Base-by-base conservation (phyloP, 371 early-diverging fungal genomes). In the Blakeslea trispora region DNA sequence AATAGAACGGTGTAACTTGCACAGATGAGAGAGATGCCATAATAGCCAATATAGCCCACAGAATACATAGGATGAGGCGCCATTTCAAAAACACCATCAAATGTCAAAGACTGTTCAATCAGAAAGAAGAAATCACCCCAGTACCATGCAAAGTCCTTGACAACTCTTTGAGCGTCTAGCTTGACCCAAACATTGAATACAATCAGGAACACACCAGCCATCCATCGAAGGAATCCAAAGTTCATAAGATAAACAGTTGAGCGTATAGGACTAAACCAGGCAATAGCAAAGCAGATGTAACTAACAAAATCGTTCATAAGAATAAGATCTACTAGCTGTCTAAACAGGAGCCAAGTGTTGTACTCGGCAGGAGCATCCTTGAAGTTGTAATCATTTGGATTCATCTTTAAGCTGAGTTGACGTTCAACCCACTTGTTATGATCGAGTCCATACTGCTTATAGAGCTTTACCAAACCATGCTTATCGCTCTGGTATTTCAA, bases 11-110 rank as follows among this genome's bases (percentile, higher is more conserved):
- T 86, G 68, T 92, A 91, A 52, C 85, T 85, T 15, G 84, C 86
- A 28, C 79, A 82, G 50, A 91, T 87, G 45, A 96, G 64, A n/a
- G 93, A 88, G 11, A 89, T 79, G 23, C 94, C 96, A 68, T 96
- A 96, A 68, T 91, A 94, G 11, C 95, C 95, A 21, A 88, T 81
- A 64, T 94, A 96, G 3, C 96, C 96, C 19, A 96, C 87, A 23
- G 93, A 92, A 72, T 96, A 96, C 95, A 95, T 95, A 2, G 96
- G 96, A 63, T 96, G 96, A 14, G 95, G 95, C 0, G 91, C 93
- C 85, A 91, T 85, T 65, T 94, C 95, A 72, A 93, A 95, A 3
- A 92, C 91, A 24, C 93, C 92, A 67, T 93, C 91, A 64, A 92
- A 92, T 0, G 89, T 90, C 47, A 92, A 69, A 11, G 85, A 81